Conservation (phyloP, 108 stramenopile genomes). For the Ochromonas danica region DNA sequence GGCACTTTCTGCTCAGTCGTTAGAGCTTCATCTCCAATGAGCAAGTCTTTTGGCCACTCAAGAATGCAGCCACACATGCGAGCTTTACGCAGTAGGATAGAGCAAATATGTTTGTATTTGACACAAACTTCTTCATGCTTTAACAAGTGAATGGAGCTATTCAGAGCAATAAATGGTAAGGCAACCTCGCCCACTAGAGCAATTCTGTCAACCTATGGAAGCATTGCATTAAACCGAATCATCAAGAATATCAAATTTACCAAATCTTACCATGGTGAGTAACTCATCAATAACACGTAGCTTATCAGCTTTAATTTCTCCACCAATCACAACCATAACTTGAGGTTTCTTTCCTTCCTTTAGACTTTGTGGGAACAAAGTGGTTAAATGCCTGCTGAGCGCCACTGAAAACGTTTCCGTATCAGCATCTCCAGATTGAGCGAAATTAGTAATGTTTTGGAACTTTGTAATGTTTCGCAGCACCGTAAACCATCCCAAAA, state of each 20-base stretch:
- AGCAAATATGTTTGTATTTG: not conserved
- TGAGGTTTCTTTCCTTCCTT: not conserved
- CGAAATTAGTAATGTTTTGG: too few relatives aligned
- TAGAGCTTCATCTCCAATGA: conserved; percentile 3
- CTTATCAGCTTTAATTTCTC: not conserved
- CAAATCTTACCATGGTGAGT: not conserved
- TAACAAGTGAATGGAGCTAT: not conserved
- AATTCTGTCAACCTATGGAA: not conserved
- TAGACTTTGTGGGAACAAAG: not conserved
- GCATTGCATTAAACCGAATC: not conserved
- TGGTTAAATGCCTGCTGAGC: not conserved
- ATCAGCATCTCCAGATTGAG: too few relatives aligned
- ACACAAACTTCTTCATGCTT: not conserved
- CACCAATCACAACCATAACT: conserved; percentile 1
- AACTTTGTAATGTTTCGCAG: too few relatives aligned
- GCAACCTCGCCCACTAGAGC: not conserved
- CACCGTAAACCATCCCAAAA: too few relatives aligned
- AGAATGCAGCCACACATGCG: not conserved
- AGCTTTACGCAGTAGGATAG: not conserved
- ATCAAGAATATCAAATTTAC: not conserved
- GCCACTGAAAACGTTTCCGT: too few relatives aligned
- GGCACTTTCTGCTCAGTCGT: not conserved
- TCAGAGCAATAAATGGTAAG: not conserved
- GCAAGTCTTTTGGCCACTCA: not conserved
- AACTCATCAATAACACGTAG: not conserved